Conservation (phyloP, 768 basidiomycete species). For the Leccinum longicurvipes region DNA sequence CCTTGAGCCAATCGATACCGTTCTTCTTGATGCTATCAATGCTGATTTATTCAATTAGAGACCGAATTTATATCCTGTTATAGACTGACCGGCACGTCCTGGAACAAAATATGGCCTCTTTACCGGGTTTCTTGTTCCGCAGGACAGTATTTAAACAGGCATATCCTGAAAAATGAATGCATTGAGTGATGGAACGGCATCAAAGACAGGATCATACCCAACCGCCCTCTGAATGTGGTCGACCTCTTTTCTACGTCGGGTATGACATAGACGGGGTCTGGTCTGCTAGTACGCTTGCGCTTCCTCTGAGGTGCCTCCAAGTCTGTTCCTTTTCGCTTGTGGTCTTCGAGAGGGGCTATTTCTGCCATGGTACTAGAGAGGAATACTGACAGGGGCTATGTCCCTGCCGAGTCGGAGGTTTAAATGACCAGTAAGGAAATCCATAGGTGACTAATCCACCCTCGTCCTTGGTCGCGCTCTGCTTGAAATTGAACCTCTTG, state of each 20-base stretch:
- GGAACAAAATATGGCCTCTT: constrained; percentile 70
- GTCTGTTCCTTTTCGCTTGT: constrained; percentile 13
- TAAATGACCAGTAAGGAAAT: constrained; percentile 5
- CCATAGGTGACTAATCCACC: constrained; percentile 3
- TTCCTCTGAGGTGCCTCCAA: constrained; percentile 22
- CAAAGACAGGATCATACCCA: constrained; percentile 36
- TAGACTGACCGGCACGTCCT: constrained; percentile 54
- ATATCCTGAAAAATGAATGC: constrained; percentile 44
- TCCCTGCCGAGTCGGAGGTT: constrained; percentile 20
- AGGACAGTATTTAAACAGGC: constrained; percentile 87
- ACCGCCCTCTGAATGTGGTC: constrained; percentile 67
- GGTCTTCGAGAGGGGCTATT: neutral
- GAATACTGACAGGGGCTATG: too few species aligned
- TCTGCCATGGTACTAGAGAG: too few species aligned
- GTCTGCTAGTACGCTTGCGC: constrained; percentile 31
- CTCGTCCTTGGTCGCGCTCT: neutral
- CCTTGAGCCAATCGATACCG: constrained; percentile 79
- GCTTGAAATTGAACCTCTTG: neutral
- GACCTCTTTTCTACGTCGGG: constrained; percentile 64
- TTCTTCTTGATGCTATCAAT: constrained; percentile 77
- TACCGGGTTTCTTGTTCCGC: constrained; percentile 63
- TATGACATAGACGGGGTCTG: constrained; percentile 62
- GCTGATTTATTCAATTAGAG: constrained; percentile 32
- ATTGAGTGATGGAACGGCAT: neutral
- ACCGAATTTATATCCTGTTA: neutral